Evolutionary conservation across 345 rosid species (phyloP).

Genomic region (Populus simonii): DNA sequence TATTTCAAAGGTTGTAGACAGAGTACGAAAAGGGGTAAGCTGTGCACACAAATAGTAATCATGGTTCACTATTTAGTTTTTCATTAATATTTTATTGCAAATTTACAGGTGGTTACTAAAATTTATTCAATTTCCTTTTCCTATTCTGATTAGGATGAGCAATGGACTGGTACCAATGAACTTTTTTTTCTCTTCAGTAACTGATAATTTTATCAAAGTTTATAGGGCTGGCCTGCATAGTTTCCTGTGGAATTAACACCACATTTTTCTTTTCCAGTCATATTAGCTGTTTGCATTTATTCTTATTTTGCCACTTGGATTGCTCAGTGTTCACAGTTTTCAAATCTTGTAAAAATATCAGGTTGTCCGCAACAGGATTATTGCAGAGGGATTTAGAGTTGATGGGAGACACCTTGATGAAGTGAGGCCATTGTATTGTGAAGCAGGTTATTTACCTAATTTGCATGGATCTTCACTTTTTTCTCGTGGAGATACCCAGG

Average conservation of each 20-base stretch:
- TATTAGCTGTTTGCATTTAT: background rate
- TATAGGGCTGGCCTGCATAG: background rate
- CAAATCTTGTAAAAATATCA: slow-evolving; percentile 28
- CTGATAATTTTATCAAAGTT: background rate
- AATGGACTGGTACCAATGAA: background rate
- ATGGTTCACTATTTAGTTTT: background rate
- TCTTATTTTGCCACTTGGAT: slow-evolving; percentile 11
- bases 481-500: slow-evolving; percentile 98
- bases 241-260: background rate
- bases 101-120: background rate
- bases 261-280: no score
- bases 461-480: slow-evolving; percentile 91
- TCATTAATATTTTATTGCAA: background rate
- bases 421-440: slow-evolving; percentile 81
- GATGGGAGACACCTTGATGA: slow-evolving; percentile 87
- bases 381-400: slow-evolving; percentile 78
- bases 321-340: slow-evolving; percentile 19
- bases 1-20: slow-evolving; percentile 81
- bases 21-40: slow-evolving; percentile 77
- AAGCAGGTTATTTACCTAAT: slow-evolving; percentile 61
- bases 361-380: slow-evolving; percentile 86
- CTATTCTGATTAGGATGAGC: background rate
- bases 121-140: background rate
- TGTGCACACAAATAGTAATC: background rate
- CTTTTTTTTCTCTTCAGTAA: no score